Evolutionary conservation across 2,329 filamentous ascomycete species (phyloP), one percentile per base, ranked within the genome.

Genomic region (Tolypocladium tundrense): DNA sequence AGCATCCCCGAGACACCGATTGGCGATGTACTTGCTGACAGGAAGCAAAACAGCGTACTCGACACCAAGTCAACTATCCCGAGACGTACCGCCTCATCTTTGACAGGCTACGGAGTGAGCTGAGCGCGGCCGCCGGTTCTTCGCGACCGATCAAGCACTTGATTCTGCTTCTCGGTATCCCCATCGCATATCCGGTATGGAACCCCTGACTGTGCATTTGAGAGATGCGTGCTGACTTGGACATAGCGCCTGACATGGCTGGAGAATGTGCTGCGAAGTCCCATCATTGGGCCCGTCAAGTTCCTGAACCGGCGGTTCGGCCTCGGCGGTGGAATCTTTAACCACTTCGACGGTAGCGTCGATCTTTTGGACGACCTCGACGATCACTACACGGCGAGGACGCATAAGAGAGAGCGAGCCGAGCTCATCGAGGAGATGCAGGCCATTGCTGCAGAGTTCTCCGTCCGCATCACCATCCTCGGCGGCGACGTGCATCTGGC

Each of bases 401-500:
- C 91, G 55, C 93, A 97, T 79, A 97, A 97, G 74, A 82, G 84
- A 60, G 93, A 97, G 77, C 88, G 93, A 51, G 86, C 86, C 58
- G 79, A 84, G 43, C 78, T 97, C 50, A 79, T 99, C 45, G 83
- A 91, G 66, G 85, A 89, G 63, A 79, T 99, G 43, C 94, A 99
- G 73, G 82, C 85, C 43, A 79, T 97, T 53, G 88, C 92, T 39
- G 86, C 88, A 3, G 88, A 92, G 64, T 94, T 91, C 69, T 96
- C 91, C 2, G 85, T 96, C 21, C 88, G 94, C 56, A 82, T 97
- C 57, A 97, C 91, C 4, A 96, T 99, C 61, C 79, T 99, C 4
- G 89, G 93, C 64, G 94, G 94, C 33, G 94, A 97, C 68, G 94
- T 97, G 50, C 93, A 97, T 71, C 77, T 97, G 43, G 92, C 90